These are phyloP conservation scores for Aureobasidium sp. DNA, from an alignment of 2,329 filamentous ascomycete species.

Conservation along the genomic window DNA sequence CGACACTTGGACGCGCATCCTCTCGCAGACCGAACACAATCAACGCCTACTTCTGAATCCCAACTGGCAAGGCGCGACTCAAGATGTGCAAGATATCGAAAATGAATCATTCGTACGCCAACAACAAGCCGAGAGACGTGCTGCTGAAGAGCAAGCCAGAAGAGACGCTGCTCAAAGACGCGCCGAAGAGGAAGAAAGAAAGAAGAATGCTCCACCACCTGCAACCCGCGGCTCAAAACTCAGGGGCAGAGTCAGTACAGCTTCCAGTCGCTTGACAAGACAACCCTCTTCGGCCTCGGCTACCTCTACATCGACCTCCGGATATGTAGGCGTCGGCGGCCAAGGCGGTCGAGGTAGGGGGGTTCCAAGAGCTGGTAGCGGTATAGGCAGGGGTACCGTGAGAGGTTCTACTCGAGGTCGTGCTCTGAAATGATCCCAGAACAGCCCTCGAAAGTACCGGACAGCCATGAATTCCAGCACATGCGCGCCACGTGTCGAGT, in stretches of 20 bases:
- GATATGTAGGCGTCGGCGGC: conserved; percentile 49
- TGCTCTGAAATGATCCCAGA: conserved; percentile 23
- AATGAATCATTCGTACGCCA: conserved; percentile 78
- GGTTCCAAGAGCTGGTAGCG: conserved; percentile 48
- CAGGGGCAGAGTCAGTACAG: conserved; percentile 39
- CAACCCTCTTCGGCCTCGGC: conserved; percentile 29
- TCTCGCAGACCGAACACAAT: conserved; percentile 98
- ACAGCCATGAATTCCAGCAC: too few relatives aligned
- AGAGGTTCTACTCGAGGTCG: conserved; percentile 33
- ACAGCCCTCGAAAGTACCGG: too few relatives aligned
- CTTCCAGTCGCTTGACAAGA: conserved; percentile 34
- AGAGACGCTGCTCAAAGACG: conserved; percentile 71
- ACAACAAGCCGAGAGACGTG: conserved; percentile 80
- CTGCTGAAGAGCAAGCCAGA: conserved; percentile 81
- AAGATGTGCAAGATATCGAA: conserved; percentile 89
- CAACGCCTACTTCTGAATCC: conserved; percentile 91
- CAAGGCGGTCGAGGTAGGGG: conserved; percentile 60
- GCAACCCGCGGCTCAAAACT: conserved; percentile 35
- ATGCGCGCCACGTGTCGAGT: too few relatives aligned
- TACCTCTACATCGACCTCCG: conserved; percentile 24
- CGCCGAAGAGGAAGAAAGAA: conserved; percentile 59
- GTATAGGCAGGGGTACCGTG: conserved; percentile 48
- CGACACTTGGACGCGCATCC: conserved; percentile 95
- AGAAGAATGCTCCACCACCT: conserved; percentile 59
- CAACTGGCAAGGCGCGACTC: conserved; percentile 87